Evolutionary conservation across 805 yeast species (phyloP).

Genomic region (Yarrowia yakushimensis): DNA sequence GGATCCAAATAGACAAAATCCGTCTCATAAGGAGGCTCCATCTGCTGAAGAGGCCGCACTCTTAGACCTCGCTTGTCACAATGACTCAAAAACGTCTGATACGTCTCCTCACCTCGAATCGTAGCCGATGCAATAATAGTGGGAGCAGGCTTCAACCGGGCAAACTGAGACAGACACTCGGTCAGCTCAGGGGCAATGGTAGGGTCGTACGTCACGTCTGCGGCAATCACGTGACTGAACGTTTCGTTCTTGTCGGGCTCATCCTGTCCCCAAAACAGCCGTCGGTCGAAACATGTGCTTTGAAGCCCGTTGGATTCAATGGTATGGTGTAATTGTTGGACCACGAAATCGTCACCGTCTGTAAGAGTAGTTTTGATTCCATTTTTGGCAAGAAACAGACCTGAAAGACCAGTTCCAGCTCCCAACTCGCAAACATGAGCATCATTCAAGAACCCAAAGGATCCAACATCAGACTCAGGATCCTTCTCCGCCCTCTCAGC

Average conservation of each 20-base stretch:
- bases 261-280: conserved; percentile 31
- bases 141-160: conserved; percentile 27
- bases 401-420: conserved; percentile 83
- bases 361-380: conserved; percentile 46
- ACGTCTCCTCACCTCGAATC: conserved; percentile 57
- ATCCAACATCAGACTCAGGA: not conserved
- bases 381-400: conserved; percentile 41
- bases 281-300: not conserved
- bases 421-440: conserved; percentile 65
- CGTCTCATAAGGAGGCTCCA: conserved; percentile 24
- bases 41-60: not conserved
- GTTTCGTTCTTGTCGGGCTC: conserved; percentile 29
- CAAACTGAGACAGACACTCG: conserved; percentile 41
- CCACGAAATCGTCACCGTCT: conserved; percentile 62
- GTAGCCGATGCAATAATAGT: conserved; percentile 64
- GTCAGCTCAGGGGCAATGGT: conserved; percentile 54
- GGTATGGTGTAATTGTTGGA: conserved; percentile 48
- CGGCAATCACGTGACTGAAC: conserved; percentile 52
- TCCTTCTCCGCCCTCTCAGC: not conserved
- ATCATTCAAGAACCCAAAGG: not conserved
- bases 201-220: conserved; percentile 85
- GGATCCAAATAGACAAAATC: conserved; percentile 27
- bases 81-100: conserved; percentile 43
- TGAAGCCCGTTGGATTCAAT: conserved; percentile 44
- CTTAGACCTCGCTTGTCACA: conserved; percentile 34